Evolutionary conservation across 768 basidiomycete genomes (phyloP).

Genomic region (Lentinula guzmanii): DNA sequence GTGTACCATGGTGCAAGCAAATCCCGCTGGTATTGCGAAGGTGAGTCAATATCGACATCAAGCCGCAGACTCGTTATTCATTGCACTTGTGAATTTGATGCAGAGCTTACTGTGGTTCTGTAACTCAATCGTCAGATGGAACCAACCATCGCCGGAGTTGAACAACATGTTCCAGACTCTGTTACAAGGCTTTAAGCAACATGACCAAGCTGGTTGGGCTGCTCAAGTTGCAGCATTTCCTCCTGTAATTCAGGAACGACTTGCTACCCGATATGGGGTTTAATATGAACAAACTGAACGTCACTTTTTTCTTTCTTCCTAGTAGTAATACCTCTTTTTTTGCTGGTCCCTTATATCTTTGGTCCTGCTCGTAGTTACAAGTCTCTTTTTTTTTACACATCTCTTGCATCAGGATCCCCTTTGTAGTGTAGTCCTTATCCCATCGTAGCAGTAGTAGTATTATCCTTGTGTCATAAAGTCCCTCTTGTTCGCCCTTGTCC

Average conservation of each 20-base stretch:
- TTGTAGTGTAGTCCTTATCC: constrained; percentile 30
- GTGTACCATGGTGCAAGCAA: constrained; percentile 91
- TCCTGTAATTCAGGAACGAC: constrained; percentile 80
- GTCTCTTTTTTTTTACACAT: constrained; percentile 13
- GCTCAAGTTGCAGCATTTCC: constrained; percentile 81
- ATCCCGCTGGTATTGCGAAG: constrained; percentile 91
- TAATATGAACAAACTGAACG: constrained; percentile 25
- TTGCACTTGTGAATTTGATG: background rate
- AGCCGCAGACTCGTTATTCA: too few relatives aligned
- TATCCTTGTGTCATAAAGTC: constrained; percentile 1
- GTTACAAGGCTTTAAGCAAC: constrained; percentile 83
- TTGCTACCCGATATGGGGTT: constrained; percentile 84
- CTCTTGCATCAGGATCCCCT: constrained; percentile 46
- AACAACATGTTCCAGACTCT: constrained; percentile 93
- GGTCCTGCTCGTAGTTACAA: constrained; percentile 3
- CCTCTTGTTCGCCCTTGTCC: background rate
- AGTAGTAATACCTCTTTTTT: background rate
- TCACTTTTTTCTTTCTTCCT: constrained; percentile 6
- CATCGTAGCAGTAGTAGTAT: constrained; percentile 17
- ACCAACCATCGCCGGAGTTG: constrained; percentile 83
- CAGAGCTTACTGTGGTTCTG: constrained; percentile 97
- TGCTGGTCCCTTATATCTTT: background rate
- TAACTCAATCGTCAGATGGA: constrained; percentile 96
- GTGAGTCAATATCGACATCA: constrained; percentile 31
- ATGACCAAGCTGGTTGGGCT: constrained; percentile 82